These are phyloP conservation scores for Andrographis paniculata DNA, from an alignment of 305 asterid species.

Conservation along the genomic window DNA sequence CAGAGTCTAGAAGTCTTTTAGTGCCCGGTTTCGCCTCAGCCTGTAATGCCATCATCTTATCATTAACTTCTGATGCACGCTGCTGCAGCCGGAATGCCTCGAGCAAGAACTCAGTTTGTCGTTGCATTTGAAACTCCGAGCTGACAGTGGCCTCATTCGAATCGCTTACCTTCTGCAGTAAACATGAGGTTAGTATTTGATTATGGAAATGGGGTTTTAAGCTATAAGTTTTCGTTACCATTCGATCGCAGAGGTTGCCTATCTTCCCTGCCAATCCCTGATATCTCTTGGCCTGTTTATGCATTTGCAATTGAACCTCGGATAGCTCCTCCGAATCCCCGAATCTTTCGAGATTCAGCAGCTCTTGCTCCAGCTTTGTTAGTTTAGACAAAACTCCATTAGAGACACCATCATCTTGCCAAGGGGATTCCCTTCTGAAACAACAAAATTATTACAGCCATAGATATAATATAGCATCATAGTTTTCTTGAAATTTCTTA, in stretches of 20 bases:
- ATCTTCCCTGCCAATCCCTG: conserved; percentile 81
- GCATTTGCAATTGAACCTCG: conserved; percentile 61
- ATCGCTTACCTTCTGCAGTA: conserved; percentile 79
- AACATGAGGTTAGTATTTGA: conserved; percentile 5
- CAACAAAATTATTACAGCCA: conserved; percentile 7
- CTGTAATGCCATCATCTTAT: conserved; percentile 69
- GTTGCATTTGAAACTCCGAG: conserved; percentile 77
- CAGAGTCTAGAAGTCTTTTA: conserved; percentile 62
- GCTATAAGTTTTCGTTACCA: conserved; percentile 36
- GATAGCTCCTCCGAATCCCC: conserved; percentile 59
- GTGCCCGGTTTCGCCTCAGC: conserved; percentile 56
- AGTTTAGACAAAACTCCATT: conserved; percentile 76
- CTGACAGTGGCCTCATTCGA: conserved; percentile 61
- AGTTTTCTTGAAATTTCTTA: not conserved
- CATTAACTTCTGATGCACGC: conserved; percentile 78
- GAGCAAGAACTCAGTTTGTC: conserved; percentile 80
- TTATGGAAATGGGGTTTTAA: not conserved
- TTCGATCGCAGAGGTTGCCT: conserved; percentile 81
- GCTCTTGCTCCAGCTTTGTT: conserved; percentile 77
- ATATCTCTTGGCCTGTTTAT: conserved; percentile 90
- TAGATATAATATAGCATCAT: not conserved
- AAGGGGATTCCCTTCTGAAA: conserved; percentile 90
- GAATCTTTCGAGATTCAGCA: conserved; percentile 60
- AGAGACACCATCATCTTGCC: conserved; percentile 89
- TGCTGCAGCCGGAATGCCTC: conserved; percentile 94